A percentile compares a stretch with the other conserved stretches of the same genome.
Evolutionary conservation across 768 basidiomycete genomes (phyloP).

Genomic region (Hemileccinum impolitum): DNA sequence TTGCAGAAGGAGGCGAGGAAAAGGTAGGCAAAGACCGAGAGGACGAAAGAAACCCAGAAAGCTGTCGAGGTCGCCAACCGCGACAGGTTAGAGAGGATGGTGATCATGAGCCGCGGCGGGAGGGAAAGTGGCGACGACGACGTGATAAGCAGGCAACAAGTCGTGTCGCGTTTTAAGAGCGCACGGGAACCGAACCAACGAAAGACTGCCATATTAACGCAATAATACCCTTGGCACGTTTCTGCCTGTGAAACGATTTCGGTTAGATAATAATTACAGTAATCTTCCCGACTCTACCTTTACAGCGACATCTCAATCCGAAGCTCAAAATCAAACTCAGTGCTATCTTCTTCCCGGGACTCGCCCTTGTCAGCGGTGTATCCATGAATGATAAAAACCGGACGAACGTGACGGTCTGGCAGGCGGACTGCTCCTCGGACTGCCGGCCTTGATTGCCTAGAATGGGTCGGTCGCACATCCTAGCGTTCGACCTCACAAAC

Average conservation of each 20-base stretch:
- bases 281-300: slow-evolving; percentile 7
- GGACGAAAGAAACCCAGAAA: slow-evolving; percentile 19
- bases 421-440: too few species aligned
- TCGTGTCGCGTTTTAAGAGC: slow-evolving; percentile 21
- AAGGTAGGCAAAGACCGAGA: slow-evolving; percentile 27
- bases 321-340: too few species aligned
- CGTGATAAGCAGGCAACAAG: slow-evolving; percentile 13
- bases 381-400: too few species aligned
- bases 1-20: slow-evolving; percentile 29
- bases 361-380: too few species aligned
- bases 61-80: slow-evolving; percentile 19
- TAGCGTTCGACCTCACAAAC: neutral
- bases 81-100: slow-evolving; percentile 16
- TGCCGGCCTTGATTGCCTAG: too few species aligned
- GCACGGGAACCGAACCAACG: slow-evolving; percentile 17
- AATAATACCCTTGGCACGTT: slow-evolving; percentile 29
- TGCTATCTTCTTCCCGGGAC: too few species aligned
- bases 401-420: slow-evolving; percentile 17
- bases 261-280: slow-evolving; percentile 19
- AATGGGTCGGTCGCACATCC: too few species aligned
- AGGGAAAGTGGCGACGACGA: slow-evolving; percentile 15
- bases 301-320: slow-evolving; percentile 6
- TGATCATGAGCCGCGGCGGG: slow-evolving; percentile 21
- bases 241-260: slow-evolving; percentile 21
- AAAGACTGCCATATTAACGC: too few species aligned